A percentile compares a stretch with the other conserved stretches of the same genome.
phyloP scores from a whole-genome alignment of 148 eudicot species.

The Chenopodium suecicum region DNA sequence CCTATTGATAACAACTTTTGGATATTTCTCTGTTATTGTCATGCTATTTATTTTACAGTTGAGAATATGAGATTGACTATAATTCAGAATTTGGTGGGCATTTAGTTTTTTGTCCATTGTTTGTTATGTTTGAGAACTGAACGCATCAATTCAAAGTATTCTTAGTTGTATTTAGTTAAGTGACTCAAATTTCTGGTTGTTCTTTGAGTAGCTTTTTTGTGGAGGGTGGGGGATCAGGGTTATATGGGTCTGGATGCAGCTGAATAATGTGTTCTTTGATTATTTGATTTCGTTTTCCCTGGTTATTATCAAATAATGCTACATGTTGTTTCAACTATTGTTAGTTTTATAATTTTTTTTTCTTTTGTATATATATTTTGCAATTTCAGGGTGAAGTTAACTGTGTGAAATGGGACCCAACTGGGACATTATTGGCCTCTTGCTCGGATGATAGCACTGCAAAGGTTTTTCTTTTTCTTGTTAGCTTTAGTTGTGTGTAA shows the following conservation, averaged over 20 bases:
- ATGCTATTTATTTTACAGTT: background rate
- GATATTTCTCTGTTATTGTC: no score
- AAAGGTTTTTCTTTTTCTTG: conserved; percentile 41
- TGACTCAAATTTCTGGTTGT: background rate
- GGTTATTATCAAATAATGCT: background rate
- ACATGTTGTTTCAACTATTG: background rate
- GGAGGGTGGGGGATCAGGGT: background rate
- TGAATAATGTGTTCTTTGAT: background rate
- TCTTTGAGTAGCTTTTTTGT: background rate
- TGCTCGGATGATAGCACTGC: conserved; percentile 76
- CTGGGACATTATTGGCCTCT: conserved; percentile 72
- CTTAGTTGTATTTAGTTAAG: background rate
- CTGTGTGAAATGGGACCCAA: conserved; percentile 79
- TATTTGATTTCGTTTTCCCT: background rate
- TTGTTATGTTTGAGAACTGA: background rate
- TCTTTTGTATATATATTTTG: background rate
- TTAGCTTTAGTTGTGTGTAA: background rate
- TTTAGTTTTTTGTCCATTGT: background rate
- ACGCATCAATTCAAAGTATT: no score
- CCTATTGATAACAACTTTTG: background rate
- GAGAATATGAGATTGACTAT: background rate
- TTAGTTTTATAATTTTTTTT: background rate
- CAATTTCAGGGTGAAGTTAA: conserved; percentile 73
- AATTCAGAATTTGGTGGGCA: background rate
- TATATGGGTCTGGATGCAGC: conserved; percentile 2